A percentile compares a stretch with the other conserved stretches of the same genome.
These are phyloP conservation scores for Golubevia pallescens DNA, from an alignment of 1,284 basidiomycete species.

Conservation along the genomic window DNA sequence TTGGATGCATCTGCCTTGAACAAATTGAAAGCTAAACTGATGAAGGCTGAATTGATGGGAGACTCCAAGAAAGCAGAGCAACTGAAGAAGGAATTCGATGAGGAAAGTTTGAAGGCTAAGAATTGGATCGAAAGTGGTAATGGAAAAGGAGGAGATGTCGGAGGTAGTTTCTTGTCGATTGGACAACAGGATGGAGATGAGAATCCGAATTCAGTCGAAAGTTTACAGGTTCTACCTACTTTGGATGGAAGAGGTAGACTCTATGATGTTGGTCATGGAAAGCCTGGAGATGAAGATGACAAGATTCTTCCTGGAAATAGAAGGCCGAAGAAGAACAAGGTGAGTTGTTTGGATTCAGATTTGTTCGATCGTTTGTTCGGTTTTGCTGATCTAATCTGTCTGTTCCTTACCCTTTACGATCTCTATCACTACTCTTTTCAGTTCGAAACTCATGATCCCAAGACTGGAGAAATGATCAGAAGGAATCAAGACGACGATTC, in stretches of 20 bases:
- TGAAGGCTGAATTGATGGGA: constrained; percentile 50
- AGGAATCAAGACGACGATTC: constrained; percentile 76
- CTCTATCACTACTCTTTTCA: constrained; percentile 16
- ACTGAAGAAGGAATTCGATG: constrained; percentile 32
- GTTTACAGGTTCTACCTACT: constrained; percentile 80
- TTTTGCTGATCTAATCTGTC: not conserved
- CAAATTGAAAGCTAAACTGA: constrained; percentile 51
- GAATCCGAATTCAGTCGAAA: not conserved
- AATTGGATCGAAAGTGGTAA: constrained; percentile 7
- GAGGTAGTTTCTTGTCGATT: constrained; percentile 18
- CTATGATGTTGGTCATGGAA: constrained; percentile 84
- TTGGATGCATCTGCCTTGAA: constrained; percentile 45
- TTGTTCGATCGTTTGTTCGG: not conserved
- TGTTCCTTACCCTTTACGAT: no score
- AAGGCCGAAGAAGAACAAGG: constrained; percentile 76
- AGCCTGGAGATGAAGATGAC: constrained; percentile 64
- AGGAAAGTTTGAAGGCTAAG: constrained; percentile 15
- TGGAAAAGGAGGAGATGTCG: constrained; percentile 25
- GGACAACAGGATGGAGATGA: not conserved
- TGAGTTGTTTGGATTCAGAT: constrained; percentile 54
- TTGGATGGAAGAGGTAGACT: constrained; percentile 82
- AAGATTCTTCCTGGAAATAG: constrained; percentile 70
- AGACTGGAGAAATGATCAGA: constrained; percentile 66
- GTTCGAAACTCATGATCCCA: constrained; percentile 86
- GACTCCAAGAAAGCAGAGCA: constrained; percentile 16